phyloP scores from a whole-genome alignment of 2,329 filamentous ascomycete genomes.

The Cytospora piceicola region DNA sequence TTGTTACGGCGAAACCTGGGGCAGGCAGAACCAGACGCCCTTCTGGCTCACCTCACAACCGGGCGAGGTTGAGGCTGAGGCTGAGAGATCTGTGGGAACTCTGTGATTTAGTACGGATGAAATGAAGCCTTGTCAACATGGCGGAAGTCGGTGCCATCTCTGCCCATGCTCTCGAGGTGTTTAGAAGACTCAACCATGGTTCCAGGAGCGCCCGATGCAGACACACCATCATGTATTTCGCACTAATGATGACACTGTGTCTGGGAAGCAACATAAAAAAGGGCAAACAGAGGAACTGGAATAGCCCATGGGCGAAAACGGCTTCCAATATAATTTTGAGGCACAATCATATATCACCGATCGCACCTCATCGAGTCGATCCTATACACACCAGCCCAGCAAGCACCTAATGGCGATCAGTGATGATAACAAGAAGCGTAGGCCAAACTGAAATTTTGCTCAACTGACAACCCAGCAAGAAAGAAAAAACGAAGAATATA shows the following conservation, averaged over 20 bases:
- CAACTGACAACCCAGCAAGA: background rate
- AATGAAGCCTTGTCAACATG: background rate
- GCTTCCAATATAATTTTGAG: background rate
- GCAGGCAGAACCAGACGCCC: slow-evolving; percentile 41
- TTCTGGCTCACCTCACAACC: slow-evolving; percentile 44
- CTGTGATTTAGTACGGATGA: too few relatives aligned
- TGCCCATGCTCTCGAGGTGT: background rate
- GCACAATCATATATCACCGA: background rate
- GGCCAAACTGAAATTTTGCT: background rate
- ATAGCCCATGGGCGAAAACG: background rate
- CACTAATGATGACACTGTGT: background rate
- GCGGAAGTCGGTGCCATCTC: background rate
- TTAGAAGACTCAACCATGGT: background rate
- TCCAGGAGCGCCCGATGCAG: background rate
- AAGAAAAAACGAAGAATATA: background rate
- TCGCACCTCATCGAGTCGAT: background rate
- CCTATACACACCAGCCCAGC: background rate
- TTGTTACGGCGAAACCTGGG: slow-evolving; percentile 38
- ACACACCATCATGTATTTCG: background rate
- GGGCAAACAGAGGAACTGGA: background rate
- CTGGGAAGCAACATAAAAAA: background rate
- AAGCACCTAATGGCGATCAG: background rate
- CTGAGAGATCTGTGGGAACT: too few relatives aligned
- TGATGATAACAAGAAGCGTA: background rate
- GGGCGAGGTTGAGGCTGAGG: too few relatives aligned